Conservation (phyloP, 176 grass and related monocot genomes). For the Bothriochloa decipiens region DNA sequence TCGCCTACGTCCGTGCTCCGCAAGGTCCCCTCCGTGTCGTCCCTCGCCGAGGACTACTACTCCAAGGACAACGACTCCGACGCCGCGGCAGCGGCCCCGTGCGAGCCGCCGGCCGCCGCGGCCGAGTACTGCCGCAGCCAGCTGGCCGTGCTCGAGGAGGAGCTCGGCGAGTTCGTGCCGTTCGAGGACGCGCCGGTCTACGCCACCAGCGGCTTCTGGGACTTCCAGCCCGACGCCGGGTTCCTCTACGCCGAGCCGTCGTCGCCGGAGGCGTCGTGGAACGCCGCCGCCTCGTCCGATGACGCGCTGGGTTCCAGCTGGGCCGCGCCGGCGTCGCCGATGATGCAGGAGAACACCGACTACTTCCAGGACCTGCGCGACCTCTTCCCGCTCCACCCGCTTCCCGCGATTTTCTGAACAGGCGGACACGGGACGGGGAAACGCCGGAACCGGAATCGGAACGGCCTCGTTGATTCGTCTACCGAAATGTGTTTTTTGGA, state of each 20-base stretch:
- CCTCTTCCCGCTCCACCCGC: constrained; percentile 83
- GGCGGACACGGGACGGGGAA: neutral
- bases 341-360: constrained; percentile 66
- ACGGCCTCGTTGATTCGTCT: neutral
- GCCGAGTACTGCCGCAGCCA: neutral
- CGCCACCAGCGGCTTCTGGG: constrained; percentile 52
- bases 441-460: neutral
- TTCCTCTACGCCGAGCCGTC: constrained; percentile 69
- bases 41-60: constrained; percentile 41
- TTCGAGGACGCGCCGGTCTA: constrained; percentile 72
- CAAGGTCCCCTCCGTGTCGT: constrained; percentile 57
- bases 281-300: constrained; percentile 1
- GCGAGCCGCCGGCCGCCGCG: neutral
- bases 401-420: constrained; percentile 80
- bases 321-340: constrained; percentile 18
- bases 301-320: constrained; percentile 45
- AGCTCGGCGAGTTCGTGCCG: constrained; percentile 55
- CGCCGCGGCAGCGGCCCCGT: neutral
- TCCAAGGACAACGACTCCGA: constrained; percentile 34
- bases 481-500: neutral
- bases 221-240: constrained; percentile 38
- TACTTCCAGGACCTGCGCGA: constrained; percentile 92
- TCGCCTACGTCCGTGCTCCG: constrained; percentile 89
- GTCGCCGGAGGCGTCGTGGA: constrained; percentile 38
- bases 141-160: constrained; percentile 42